A percentile compares a stretch with the other conserved stretches of the same genome.
Evolutionary conservation across 306 rosid species (phyloP).

Genomic region (Datisca glomerata): DNA sequence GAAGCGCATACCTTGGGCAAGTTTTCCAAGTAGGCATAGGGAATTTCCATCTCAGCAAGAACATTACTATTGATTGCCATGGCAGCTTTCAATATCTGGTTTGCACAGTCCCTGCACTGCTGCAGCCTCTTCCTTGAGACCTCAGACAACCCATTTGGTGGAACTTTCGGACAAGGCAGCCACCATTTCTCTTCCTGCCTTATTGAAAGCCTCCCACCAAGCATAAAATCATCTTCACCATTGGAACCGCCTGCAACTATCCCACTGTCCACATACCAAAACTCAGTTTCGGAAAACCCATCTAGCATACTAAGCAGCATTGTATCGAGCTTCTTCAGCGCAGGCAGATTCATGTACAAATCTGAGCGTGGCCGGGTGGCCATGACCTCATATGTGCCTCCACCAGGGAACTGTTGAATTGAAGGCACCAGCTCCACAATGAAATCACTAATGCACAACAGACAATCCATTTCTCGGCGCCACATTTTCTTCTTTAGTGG

Average conservation of each 20-base stretch:
- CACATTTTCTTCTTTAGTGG: constrained; percentile 78
- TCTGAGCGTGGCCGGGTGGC: constrained; percentile 65
- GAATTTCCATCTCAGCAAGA: constrained; percentile 89
- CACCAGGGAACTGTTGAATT: constrained; percentile 78
- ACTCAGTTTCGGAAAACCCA: constrained; percentile 64
- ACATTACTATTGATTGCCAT: constrained; percentile 81
- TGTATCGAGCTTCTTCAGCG: constrained; percentile 75
- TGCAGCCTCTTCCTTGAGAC: constrained; percentile 77
- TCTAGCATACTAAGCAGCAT: constrained; percentile 77
- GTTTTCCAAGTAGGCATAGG: constrained; percentile 48
- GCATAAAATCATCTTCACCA: constrained; percentile 31
- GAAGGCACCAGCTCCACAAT: constrained; percentile 88
- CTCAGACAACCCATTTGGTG: constrained; percentile 53
- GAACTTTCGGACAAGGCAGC: constrained; percentile 92
- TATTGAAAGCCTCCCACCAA: constrained; percentile 65
- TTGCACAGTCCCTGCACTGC: constrained; percentile 83
- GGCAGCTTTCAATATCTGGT: constrained; percentile 85
- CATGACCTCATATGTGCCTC: constrained; percentile 88
- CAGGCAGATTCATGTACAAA: constrained; percentile 76
- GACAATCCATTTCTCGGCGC: constrained; percentile 91
- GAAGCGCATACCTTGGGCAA: constrained; percentile 60
- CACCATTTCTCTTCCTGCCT: constrained; percentile 99
- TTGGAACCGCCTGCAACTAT: constrained; percentile 50
- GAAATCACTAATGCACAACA: constrained; percentile 72
- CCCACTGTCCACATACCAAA: constrained; percentile 70